Percentiles rank a stretch among this genome's conserved stretches.
Evolutionary conservation across 768 basidiomycete species (phyloP).

Genomic region (Plicaturopsis crispa): DNA sequence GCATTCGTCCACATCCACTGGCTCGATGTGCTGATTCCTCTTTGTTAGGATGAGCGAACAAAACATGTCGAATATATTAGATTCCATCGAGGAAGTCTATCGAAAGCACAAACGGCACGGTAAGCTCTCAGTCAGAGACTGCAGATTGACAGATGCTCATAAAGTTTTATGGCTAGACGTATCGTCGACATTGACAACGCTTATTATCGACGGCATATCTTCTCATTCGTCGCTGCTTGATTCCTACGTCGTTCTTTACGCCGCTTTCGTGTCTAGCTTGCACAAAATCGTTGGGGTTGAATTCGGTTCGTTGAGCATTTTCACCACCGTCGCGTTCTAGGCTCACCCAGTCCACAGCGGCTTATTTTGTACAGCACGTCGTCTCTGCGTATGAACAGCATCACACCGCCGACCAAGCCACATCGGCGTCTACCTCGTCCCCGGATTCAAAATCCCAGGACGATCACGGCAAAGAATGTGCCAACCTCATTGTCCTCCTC

Average conservation of each 20-base stretch:
- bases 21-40: constrained; percentile 3
- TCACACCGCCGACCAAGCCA: constrained; percentile 23
- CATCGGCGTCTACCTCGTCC: constrained; percentile 7
- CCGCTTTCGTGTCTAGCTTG: constrained; percentile 74
- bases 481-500: constrained; percentile 80
- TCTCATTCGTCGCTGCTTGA: constrained; percentile 77
- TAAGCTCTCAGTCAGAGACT: no score
- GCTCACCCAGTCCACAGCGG: constrained; percentile 44
- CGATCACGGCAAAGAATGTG: constrained; percentile 70
- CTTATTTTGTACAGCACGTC: constrained; percentile 71
- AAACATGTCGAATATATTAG: constrained; percentile 71
- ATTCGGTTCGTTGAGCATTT: constrained; percentile 57
- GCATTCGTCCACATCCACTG: constrained; percentile 6
- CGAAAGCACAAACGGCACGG: constrained; percentile 73
- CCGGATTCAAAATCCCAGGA: constrained; percentile 8
- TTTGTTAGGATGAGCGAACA: constrained; percentile 78
- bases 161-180: constrained; percentile 47
- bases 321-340: no score
- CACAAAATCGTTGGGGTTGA: constrained; percentile 81
- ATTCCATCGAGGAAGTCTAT: constrained; percentile 70
- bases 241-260: constrained; percentile 84
- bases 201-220: constrained; percentile 76
- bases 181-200: constrained; percentile 64
- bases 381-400: constrained; percentile 62
- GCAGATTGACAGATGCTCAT: background rate